Base-by-base conservation (phyloP, 495 filamentous ascomycete genomes). In the Cairneyella variabilis region DNA sequence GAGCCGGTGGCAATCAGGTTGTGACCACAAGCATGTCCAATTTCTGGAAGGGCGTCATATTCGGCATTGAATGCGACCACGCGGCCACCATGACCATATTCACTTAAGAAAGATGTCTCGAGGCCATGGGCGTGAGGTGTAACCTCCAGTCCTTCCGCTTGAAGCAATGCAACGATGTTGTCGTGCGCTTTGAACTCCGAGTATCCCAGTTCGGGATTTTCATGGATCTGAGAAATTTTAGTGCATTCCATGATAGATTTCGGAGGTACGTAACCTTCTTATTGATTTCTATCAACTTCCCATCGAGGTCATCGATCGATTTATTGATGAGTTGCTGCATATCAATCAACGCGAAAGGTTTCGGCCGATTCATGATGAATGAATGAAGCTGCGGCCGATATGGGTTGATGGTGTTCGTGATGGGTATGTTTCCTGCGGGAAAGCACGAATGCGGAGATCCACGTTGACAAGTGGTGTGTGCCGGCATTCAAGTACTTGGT, bases 11-110 rank as follows among this genome's bases (percentile, higher is more conserved):
- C 78, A 54, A 87, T 88, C 2, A 88, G 77, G 49, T 87, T 87
- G 65, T 87, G 84, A 3, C 85, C 83, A 53, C 83, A 87, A 0
- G 83, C 83, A 57, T 88, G 84, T 28, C 82, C 84, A 28, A 86
- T 78, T 2, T 53, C 56, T 5, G 52, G 51, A 3, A 63, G 53
- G 8, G 60, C 56, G 20, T 63, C 59, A 62, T 82, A 82, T 60
- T 83, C 80, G 3, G 75, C 76, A 37, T 83, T 83, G 62, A 80
- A 83, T 0, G 69, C 74, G 10, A 85, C 68, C 1, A 73, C 60
- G 0, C 74, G 76, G 0, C 80, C 78, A 7, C 60, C 63, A 1
- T 36, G 49, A 11, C 76, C 76, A 39, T 71, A 83, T 3, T 77
- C 69, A n/a, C 78, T 71, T 21, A 78, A 71, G 60, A 82, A 77